These are phyloP conservation scores for Suhomyces bribrorum DNA, from an alignment of 1,139 yeast species.

Conservation along the genomic window DNA sequence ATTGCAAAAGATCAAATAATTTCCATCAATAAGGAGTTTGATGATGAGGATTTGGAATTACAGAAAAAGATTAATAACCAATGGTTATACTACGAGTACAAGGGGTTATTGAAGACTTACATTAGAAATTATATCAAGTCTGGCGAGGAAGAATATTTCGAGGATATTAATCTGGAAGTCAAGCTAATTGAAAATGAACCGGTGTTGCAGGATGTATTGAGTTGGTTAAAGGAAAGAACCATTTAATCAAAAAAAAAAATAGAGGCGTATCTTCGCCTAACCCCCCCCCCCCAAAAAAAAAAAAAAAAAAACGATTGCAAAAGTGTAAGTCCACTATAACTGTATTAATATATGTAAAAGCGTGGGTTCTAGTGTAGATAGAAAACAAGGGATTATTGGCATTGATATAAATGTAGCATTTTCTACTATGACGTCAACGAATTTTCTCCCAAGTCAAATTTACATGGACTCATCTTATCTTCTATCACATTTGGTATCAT, in stretches of 20 bases:
- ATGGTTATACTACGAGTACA: constrained; percentile 48
- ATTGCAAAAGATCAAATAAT: constrained; percentile 25
- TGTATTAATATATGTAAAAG: no score
- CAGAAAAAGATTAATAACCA: constrained; percentile 35
- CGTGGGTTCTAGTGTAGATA: no score
- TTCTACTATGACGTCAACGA: no score
- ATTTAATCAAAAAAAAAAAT: no score
- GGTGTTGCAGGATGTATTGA: constrained; percentile 28
- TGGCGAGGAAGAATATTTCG: constrained; percentile 21
- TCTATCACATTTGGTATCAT: no score
- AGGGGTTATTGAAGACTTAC: constrained; percentile 44
- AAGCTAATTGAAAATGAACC: constrained; percentile 27
- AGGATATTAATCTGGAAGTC: constrained; percentile 25
- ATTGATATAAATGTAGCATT: no score
- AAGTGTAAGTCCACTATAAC: no score
- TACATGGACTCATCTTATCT: no score
- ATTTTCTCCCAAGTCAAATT: no score
- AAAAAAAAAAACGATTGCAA: not conserved
- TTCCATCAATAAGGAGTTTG: constrained; percentile 28
- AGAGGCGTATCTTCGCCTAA: not conserved
- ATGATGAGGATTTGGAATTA: constrained; percentile 26
- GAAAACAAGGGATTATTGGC: no score
- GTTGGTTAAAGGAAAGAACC: constrained; percentile 31
- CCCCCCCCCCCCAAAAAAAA: no score
- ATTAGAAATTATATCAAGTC: constrained; percentile 33